phyloP scores from a whole-genome alignment of 305 asterid species.

The Ajuga reptans region DNA sequence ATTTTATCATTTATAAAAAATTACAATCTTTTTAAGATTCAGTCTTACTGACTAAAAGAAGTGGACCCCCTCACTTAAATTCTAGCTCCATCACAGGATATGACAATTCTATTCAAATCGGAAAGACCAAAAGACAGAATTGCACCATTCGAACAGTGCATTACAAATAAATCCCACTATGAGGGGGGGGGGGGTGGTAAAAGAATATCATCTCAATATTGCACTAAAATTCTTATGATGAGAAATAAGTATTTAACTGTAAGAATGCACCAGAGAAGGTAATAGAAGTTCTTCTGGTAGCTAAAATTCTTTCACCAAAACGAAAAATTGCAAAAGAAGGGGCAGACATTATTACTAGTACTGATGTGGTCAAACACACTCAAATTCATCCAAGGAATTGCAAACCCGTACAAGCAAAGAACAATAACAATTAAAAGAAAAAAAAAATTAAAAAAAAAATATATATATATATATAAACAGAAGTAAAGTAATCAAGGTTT shows the following conservation, averaged over 20 bases:
- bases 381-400: neutral
- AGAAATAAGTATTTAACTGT: neutral
- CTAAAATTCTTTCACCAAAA: too few relatives aligned
- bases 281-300: neutral
- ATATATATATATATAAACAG: neutral
- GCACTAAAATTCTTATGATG: neutral
- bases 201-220: neutral
- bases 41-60: too few relatives aligned
- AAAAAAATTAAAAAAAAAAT: neutral
- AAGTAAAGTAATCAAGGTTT: neutral
- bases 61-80: too few relatives aligned
- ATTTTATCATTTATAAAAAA: too few relatives aligned
- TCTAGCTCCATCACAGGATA: too few relatives aligned
- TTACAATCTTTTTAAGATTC: too few relatives aligned
- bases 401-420: neutral
- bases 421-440: too few relatives aligned
- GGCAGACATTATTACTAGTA: neutral
- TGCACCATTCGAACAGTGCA: neutral
- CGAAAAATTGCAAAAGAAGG: neutral
- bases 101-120: neutral
- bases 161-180: neutral
- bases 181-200: neutral
- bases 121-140: constrained; percentile 10
- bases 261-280: neutral
- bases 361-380: neutral